Conservation (phyloP, 805 yeast species). For the Tanozyma kutaoensis region DNA sequence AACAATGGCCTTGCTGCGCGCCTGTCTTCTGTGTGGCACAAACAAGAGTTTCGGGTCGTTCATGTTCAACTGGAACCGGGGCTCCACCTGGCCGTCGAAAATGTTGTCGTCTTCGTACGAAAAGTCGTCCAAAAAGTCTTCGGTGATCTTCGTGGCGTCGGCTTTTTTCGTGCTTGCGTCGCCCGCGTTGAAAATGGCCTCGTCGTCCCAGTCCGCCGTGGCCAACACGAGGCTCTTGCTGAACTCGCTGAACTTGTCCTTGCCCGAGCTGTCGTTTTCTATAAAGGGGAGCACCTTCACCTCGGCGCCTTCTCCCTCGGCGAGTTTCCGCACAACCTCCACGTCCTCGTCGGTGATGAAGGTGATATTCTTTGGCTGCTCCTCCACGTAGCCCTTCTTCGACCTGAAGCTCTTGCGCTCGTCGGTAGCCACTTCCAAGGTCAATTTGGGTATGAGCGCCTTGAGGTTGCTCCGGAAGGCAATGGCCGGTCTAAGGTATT, state of each 20-base stretch:
- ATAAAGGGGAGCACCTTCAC: slow-evolving; percentile 11
- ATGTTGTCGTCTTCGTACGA: slow-evolving; percentile 60
- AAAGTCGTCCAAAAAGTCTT: too few species aligned
- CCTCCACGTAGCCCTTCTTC: neutral
- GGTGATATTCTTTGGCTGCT: slow-evolving; percentile 3
- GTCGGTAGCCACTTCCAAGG: slow-evolving; percentile 53
- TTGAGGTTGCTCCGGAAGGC: slow-evolving; percentile 15
- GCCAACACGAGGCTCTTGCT: slow-evolving; percentile 50
- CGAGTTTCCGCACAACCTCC: slow-evolving; percentile 15
- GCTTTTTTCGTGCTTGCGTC: too few species aligned
- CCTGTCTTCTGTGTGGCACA: slow-evolving; percentile 25
- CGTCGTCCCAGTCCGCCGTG: slow-evolving; percentile 71
- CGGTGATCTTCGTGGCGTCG: too few species aligned
- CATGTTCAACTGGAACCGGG: slow-evolving; percentile 52
- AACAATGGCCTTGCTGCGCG: slow-evolving; percentile 19
- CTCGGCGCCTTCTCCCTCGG: slow-evolving; percentile 7
- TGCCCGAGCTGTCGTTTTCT: slow-evolving; percentile 16
- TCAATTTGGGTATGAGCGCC: slow-evolving; percentile 45
- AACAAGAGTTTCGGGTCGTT: slow-evolving; percentile 78
- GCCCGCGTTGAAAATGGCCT: slow-evolving; percentile 40
- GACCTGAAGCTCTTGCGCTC: slow-evolving; percentile 36
- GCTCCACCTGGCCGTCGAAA: slow-evolving; percentile 47
- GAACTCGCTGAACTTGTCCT: slow-evolving; percentile 26
- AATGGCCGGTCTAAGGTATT: slow-evolving; percentile 37
- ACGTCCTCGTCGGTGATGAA: slow-evolving; percentile 18